phyloP scores from a whole-genome alignment of 2,329 filamentous ascomycete species.

The Chlorencoelia australis region DNA sequence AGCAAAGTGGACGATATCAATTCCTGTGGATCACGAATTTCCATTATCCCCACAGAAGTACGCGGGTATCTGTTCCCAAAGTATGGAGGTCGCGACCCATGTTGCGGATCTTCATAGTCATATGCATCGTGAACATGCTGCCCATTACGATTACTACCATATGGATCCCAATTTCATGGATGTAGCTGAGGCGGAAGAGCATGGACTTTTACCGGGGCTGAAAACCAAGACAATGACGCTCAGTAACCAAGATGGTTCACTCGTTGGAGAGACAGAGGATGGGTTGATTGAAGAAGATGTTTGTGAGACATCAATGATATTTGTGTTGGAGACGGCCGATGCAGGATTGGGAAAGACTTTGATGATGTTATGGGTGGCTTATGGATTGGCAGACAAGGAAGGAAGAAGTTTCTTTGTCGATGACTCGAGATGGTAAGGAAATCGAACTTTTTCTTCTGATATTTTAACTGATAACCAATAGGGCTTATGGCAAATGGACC shows the following conservation, averaged over 20 bases:
- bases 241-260: slow-evolving; percentile 22
- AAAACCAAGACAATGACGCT: slow-evolving; percentile 24
- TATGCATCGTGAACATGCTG: slow-evolving; percentile 33
- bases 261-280: slow-evolving; percentile 40
- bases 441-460: not conserved
- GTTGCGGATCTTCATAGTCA: slow-evolving; percentile 42
- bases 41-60: slow-evolving; percentile 60
- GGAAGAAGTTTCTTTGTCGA: slow-evolving; percentile 74
- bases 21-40: slow-evolving; percentile 56
- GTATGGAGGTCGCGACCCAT: slow-evolving; percentile 51
- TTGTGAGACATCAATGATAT: slow-evolving; percentile 66
- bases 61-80: slow-evolving; percentile 56
- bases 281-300: slow-evolving; percentile 39
- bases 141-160: slow-evolving; percentile 45
- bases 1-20: slow-evolving; percentile 71
- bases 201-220: slow-evolving; percentile 44
- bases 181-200: slow-evolving; percentile 57
- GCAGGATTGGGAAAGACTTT: slow-evolving; percentile 69
- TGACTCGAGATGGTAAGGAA: slow-evolving; percentile 59
- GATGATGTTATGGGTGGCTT: slow-evolving; percentile 75
- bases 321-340: slow-evolving; percentile 62
- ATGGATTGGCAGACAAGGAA: slow-evolving; percentile 67
- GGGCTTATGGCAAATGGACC: slow-evolving; percentile 66
- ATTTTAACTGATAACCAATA: slow-evolving; percentile 18
- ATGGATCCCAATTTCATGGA: slow-evolving; percentile 64